Conservation (phyloP, 768 basidiomycete species). For the Lactifluus echinatus region DNA sequence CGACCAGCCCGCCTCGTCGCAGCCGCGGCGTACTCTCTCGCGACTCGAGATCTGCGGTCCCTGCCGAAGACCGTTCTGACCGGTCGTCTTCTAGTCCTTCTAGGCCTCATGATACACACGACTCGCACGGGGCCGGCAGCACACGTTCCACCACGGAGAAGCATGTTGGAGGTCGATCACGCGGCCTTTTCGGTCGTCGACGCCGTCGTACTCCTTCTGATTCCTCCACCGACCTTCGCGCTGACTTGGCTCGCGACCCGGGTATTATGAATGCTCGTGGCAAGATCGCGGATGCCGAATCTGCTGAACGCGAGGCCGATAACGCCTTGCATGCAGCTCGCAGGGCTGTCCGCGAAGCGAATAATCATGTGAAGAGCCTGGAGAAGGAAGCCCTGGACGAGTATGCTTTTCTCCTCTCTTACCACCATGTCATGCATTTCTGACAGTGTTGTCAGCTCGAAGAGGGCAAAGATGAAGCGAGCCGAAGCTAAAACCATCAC, state of each 20-base stretch:
- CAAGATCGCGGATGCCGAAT: constrained; percentile 24
- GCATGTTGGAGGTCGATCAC: constrained; percentile 6
- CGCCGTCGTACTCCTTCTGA: constrained; percentile 25
- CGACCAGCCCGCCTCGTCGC: not conserved
- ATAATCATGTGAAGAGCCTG: not conserved
- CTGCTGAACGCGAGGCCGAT: not conserved
- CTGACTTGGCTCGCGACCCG: constrained; percentile 32
- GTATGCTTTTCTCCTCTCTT: not conserved
- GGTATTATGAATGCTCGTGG: constrained; percentile 32
- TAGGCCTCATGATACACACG: not conserved
- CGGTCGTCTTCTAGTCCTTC: not conserved
- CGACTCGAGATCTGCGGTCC: not conserved
- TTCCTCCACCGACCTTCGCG: constrained; percentile 17
- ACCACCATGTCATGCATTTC: not conserved
- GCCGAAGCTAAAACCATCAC: constrained; percentile 6
- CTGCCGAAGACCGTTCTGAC: not conserved
- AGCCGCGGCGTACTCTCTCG: not conserved
- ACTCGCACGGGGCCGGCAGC: not conserved
- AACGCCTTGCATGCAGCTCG: constrained; percentile 1
- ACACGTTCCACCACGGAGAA: not conserved
- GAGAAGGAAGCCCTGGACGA: constrained; percentile 7
- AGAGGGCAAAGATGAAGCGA: constrained; percentile 8
- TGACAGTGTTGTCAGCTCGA: not conserved
- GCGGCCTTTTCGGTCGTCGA: constrained; percentile 23
- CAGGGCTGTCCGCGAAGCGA: constrained; percentile 5